Evolutionary conservation across 331 rosid species (phyloP).

Genomic region (Ulmus americana): DNA sequence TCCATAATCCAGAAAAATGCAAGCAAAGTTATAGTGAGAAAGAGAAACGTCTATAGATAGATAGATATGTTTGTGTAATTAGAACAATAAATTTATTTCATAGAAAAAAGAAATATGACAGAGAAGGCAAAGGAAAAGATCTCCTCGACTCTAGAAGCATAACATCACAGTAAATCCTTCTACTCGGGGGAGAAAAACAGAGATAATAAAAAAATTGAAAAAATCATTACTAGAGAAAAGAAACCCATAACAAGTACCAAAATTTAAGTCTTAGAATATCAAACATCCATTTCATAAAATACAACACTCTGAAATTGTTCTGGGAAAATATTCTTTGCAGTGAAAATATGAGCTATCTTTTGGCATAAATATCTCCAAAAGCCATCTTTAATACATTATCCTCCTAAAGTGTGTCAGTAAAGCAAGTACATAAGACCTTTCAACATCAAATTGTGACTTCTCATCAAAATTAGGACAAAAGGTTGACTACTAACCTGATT

Average conservation of each 20-base stretch:
- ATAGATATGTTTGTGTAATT: no score
- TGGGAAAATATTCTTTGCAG: not conserved
- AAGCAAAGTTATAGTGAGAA: slow-evolving; percentile 5
- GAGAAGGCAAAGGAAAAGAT: not conserved
- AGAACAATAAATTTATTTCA: no score
- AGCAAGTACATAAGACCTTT: slow-evolving; percentile 7
- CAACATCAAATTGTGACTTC: slow-evolving; percentile 3
- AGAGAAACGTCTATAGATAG: not conserved
- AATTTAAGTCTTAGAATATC: no score
- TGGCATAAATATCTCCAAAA: not conserved
- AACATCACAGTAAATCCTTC: no score
- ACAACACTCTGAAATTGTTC: not conserved
- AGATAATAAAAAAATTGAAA: not conserved
- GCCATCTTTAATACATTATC: not conserved
- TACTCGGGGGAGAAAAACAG: no score
- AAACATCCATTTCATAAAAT: not conserved
- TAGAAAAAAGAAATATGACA: not conserved
- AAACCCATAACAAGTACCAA: slow-evolving; percentile 2
- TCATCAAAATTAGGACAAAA: slow-evolving; percentile 20
- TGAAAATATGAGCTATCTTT: not conserved
- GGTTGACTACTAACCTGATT: slow-evolving; percentile 65
- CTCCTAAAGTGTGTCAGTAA: not conserved
- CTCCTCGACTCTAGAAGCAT: no score
- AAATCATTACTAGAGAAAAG: not conserved
- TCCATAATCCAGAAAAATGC: slow-evolving; percentile 30